Evolutionary conservation across 345 rosid genomes (phyloP).

Genomic region (Litchi chinensis): DNA sequence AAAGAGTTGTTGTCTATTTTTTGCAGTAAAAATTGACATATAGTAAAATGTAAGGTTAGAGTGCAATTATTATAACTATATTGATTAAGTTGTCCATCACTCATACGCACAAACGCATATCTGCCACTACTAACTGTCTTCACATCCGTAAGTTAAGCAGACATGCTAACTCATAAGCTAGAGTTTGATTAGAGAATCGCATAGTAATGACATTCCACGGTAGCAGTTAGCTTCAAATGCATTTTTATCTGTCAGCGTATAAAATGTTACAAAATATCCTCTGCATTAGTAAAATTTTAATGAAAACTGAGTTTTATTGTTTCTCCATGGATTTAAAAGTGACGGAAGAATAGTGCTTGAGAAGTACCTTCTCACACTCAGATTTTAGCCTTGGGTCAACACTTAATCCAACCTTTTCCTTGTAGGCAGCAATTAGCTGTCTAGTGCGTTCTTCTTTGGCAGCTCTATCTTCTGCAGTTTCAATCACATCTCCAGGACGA

Average conservation of each 20-base stretch:
- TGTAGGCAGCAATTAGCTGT: conserved; percentile 67
- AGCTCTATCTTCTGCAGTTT: conserved; percentile 73
- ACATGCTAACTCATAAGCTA: background rate
- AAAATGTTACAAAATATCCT: background rate
- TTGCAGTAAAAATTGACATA: background rate
- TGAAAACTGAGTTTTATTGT: background rate
- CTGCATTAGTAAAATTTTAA: background rate
- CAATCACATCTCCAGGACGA: conserved; percentile 77
- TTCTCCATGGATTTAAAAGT: background rate
- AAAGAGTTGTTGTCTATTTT: background rate
- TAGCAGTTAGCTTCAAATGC: background rate
- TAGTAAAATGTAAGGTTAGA: background rate
- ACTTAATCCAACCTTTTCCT: conserved; percentile 58
- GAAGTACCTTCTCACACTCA: conserved; percentile 77
- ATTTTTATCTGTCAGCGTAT: background rate
- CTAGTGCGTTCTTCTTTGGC: conserved; percentile 69
- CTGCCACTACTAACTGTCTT: background rate
- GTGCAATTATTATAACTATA: background rate
- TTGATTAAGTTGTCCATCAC: background rate
- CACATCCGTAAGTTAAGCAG: background rate
- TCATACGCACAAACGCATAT: background rate
- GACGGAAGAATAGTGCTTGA: conserved; percentile 15
- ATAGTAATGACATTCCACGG: background rate
- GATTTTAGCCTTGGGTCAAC: conserved; percentile 74
- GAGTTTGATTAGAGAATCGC: background rate